phyloP scores from a whole-genome alignment of 805 yeast species.

The Yamadazyma akitaensis region DNA sequence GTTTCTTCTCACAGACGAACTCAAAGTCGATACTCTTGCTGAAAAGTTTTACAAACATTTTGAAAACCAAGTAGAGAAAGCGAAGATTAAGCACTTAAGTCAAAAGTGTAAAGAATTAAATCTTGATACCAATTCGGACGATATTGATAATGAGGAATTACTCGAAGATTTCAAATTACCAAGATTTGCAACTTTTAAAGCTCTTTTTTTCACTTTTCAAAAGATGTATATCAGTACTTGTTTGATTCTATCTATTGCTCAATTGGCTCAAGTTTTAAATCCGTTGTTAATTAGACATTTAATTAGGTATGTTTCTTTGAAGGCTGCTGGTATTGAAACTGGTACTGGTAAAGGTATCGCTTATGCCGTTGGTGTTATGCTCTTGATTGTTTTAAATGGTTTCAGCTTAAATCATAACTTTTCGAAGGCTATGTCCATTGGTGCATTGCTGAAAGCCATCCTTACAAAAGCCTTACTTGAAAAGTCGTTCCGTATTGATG shows the following conservation, averaged over 20 bases:
- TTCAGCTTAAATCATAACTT: constrained; percentile 55
- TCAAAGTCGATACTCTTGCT: constrained; percentile 26
- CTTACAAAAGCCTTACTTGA: constrained; percentile 66
- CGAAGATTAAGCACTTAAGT: not conserved
- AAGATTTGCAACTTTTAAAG: constrained; percentile 14
- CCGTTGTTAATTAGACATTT: constrained; percentile 31
- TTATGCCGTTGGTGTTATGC: constrained; percentile 33
- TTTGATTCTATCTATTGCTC: constrained; percentile 27
- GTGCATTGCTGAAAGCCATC: constrained; percentile 67
- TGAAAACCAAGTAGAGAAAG: not conserved
- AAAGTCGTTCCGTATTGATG: constrained; percentile 61
- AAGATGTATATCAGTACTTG: constrained; percentile 20
- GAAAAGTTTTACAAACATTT: constrained; percentile 6
- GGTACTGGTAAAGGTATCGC: constrained; percentile 35
- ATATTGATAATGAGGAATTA: constrained; percentile 18
- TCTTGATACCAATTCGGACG: constrained; percentile 1
- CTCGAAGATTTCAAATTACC: constrained; percentile 29
- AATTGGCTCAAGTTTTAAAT: constrained; percentile 34
- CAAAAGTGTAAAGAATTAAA: constrained; percentile 1
- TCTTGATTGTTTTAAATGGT: constrained; percentile 27
- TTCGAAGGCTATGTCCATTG: constrained; percentile 55
- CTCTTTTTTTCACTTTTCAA: constrained; percentile 11
- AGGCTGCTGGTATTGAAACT: constrained; percentile 21
- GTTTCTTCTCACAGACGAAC: constrained; percentile 27
- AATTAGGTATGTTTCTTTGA: constrained; percentile 29